phyloP scores from a whole-genome alignment of 768 basidiomycete genomes.

The Termitomyces sp. region DNA sequence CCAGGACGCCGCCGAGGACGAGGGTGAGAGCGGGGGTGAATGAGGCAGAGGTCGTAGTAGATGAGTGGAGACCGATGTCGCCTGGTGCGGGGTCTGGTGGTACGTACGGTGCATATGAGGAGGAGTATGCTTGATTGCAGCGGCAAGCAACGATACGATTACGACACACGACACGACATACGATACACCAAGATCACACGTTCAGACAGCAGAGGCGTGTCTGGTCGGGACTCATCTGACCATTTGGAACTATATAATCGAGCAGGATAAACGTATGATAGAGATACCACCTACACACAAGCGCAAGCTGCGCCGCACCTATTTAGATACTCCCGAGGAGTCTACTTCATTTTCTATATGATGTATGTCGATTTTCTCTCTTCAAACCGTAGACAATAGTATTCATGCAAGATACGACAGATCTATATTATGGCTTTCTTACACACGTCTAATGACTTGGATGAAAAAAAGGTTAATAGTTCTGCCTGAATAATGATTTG shows the following conservation, averaged over 20 bases:
- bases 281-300: neutral
- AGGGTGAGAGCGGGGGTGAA: neutral
- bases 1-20: neutral
- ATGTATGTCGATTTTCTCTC: neutral
- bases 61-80: conserved; percentile 18
- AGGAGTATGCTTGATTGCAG: conserved; percentile 31
- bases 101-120: conserved; percentile 22
- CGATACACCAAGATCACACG: neutral
- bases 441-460: neutral
- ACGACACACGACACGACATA: neutral
- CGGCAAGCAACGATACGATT: neutral
- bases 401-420: neutral
- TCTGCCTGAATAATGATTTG: neutral
- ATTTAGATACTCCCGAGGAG: neutral
- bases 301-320: neutral
- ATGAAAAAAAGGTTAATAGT: neutral
- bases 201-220: neutral
- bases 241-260: neutral
- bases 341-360: neutral
- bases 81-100: conserved; percentile 7
- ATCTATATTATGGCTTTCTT: neutral
- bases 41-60: conserved; percentile 10
- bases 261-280: neutral
- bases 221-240: neutral
- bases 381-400: neutral